Conservation (phyloP, 1,139 yeast species). For the Schwanniomyces etchellsii region DNA sequence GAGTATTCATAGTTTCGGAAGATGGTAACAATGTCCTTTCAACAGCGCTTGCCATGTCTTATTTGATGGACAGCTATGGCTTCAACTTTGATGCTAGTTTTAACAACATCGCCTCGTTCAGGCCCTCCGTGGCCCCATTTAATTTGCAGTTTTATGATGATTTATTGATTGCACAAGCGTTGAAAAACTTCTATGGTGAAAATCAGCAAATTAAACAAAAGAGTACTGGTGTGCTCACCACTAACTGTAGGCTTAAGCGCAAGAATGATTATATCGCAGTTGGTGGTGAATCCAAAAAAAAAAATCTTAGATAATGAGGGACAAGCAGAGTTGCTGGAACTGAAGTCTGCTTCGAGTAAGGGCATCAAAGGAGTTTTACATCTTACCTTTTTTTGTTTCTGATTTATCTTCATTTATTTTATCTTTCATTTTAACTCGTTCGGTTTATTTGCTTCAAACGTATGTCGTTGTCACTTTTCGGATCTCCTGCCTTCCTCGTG, state of each 20-base stretch:
- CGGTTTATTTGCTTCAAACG: no score
- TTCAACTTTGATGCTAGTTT: constrained; percentile 29
- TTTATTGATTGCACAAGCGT: constrained; percentile 33
- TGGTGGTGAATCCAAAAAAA: constrained; percentile 4
- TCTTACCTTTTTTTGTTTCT: no score
- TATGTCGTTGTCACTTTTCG: no score
- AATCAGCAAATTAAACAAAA: constrained; percentile 25
- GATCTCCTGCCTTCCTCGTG: no score
- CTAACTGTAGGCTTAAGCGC: constrained; percentile 30
- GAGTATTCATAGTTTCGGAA: constrained; percentile 34
- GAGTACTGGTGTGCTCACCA: constrained; percentile 24
- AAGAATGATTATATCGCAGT: constrained; percentile 10
- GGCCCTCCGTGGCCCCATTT: constrained; percentile 18
- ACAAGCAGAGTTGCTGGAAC: not conserved
- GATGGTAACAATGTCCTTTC: constrained; percentile 22
- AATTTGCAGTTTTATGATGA: constrained; percentile 37
- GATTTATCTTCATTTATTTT: not conserved
- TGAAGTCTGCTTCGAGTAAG: no score
- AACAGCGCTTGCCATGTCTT: constrained; percentile 32
- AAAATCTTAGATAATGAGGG: no score
- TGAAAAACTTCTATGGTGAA: constrained; percentile 35
- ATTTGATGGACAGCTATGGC: constrained; percentile 39
- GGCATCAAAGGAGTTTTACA: no score
- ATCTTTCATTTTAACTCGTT: no score
- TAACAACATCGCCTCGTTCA: constrained; percentile 11